Evolutionary conservation across 1,284 basidiomycete genomes (phyloP).

Genomic region (Sporisorium sorghi): DNA sequence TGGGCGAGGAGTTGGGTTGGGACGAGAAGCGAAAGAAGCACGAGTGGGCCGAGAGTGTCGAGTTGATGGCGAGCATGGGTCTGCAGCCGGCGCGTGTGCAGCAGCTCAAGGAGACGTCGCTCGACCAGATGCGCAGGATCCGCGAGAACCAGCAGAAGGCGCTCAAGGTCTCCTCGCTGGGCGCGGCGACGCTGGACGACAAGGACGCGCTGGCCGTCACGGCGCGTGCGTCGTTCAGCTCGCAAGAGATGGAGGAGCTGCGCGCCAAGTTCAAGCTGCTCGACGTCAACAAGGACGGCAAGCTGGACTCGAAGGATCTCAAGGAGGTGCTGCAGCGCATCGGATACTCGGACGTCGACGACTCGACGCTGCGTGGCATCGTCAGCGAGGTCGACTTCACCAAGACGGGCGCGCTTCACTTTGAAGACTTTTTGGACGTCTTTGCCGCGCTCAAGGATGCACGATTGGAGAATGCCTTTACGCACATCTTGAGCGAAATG

Average conservation of each 20-base stretch:
- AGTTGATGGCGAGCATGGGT: constrained; percentile 71
- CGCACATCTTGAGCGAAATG: constrained; percentile 60
- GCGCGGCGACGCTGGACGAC: constrained; percentile 38
- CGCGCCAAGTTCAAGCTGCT: constrained; percentile 58
- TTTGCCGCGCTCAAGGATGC: constrained; percentile 63
- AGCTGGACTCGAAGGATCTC: constrained; percentile 61
- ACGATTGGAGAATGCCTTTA: constrained; percentile 58
- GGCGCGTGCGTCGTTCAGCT: constrained; percentile 58
- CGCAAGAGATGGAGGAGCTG: constrained; percentile 63
- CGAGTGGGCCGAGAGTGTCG: constrained; percentile 65
- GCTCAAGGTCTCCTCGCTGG: constrained; percentile 37
- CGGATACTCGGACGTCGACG: constrained; percentile 59
- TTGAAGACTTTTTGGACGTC: constrained; percentile 64
- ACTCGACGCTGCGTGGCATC: constrained; percentile 56
- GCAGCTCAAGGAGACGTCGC: constrained; percentile 51
- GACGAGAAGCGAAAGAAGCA: constrained; percentile 74
- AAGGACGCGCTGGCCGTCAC: constrained; percentile 51
- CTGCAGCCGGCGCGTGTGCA: constrained; percentile 59
- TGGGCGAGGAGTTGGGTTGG: constrained; percentile 89
- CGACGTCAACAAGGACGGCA: constrained; percentile 61
- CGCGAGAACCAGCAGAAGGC: constrained; percentile 46
- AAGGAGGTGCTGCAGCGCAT: constrained; percentile 58
- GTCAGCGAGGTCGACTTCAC: constrained; percentile 62
- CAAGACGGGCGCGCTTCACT: constrained; percentile 60
- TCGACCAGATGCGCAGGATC: constrained; percentile 56